phyloP scores from a whole-genome alignment of 2,329 filamentous ascomycete genomes.

The Esteya vermicola region DNA sequence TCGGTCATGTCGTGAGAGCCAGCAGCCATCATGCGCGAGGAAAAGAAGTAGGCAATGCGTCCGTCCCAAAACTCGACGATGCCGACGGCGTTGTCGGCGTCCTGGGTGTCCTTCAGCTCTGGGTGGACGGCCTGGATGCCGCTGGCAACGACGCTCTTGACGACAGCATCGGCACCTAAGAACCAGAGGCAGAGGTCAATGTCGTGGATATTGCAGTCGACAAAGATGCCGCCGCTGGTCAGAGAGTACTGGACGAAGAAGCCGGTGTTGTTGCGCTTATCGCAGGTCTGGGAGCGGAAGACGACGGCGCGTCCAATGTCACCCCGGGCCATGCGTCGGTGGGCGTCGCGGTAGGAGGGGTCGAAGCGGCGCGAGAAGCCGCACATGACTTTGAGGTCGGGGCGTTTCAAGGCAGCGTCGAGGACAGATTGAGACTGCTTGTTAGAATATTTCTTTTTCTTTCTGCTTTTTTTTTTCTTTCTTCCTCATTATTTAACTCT shows the following conservation, averaged over 20 bases:
- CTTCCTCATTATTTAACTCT: no score
- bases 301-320: not conserved
- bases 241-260: slow-evolving; percentile 1
- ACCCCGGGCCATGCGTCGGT: not conserved
- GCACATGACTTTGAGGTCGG: not conserved
- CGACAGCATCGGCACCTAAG: not conserved
- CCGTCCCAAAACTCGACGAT: slow-evolving; percentile 4
- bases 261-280: slow-evolving; percentile 1
- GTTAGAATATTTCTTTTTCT: no score
- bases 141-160: not conserved
- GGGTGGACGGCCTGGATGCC: slow-evolving; percentile 3
- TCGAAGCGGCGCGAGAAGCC: slow-evolving; percentile 5
- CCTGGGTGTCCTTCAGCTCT: not conserved
- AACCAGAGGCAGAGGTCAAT: slow-evolving; percentile 3
- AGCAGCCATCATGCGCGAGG: slow-evolving; percentile 3
- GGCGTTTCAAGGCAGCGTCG: not conserved
- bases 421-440: not conserved
- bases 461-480: no score
- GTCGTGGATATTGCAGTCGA: slow-evolving; percentile 5
- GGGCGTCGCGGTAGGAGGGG: slow-evolving; percentile 2
- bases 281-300: slow-evolving; percentile 4
- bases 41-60: slow-evolving; percentile 3
- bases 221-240: slow-evolving; percentile 4
- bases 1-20: slow-evolving; percentile 5
- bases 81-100: slow-evolving; percentile 4